Percentiles rank a stretch among this genome's conserved stretches.
phyloP scores from a whole-genome alignment of 2,329 filamentous ascomycete species.

The Alternaria sp. region DNA sequence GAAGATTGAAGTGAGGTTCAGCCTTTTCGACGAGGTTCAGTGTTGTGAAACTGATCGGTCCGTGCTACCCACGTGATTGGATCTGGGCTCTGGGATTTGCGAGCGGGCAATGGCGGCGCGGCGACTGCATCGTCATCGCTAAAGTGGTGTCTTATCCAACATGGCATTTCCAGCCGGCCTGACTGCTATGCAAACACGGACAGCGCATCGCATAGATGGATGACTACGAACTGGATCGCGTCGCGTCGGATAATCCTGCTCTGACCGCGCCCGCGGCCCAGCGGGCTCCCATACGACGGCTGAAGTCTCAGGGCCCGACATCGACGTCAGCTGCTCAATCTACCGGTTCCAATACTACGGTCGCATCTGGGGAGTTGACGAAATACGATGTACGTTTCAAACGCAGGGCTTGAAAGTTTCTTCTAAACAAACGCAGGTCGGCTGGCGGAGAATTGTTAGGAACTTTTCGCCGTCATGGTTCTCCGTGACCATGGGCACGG shows the following conservation, averaged over 20 bases:
- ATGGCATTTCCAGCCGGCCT: not conserved
- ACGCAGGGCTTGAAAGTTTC: not conserved
- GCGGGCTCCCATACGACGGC: slow-evolving; percentile 17
- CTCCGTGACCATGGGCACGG: slow-evolving; percentile 65
- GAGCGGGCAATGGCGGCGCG: slow-evolving; percentile 7
- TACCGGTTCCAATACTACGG: not conserved
- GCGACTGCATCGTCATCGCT: not conserved
- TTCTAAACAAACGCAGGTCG: slow-evolving; percentile 23
- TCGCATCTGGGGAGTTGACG: slow-evolving; percentile 12
- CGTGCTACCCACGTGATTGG: slow-evolving; percentile 14
- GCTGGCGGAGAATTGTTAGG: slow-evolving; percentile 45
- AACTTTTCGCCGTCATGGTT: slow-evolving; percentile 50
- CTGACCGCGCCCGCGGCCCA: slow-evolving; percentile 31
- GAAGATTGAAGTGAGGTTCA: slow-evolving; percentile 2
- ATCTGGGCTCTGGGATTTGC: not conserved
- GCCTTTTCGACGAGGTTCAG: slow-evolving; percentile 1
- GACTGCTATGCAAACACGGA: not conserved
- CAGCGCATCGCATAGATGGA: slow-evolving; percentile 27
- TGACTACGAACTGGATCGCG: slow-evolving; percentile 34
- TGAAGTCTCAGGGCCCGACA: slow-evolving; percentile 16
- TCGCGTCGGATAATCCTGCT: slow-evolving; percentile 37
- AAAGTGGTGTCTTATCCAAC: not conserved
- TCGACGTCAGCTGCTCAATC: slow-evolving; percentile 6
- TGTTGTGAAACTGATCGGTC: slow-evolving; percentile 14
- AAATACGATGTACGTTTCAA: slow-evolving; percentile 35